These are phyloP conservation scores for Arabidopsis suecica DNA, from an alignment of 345 rosid species.

Conservation along the genomic window DNA sequence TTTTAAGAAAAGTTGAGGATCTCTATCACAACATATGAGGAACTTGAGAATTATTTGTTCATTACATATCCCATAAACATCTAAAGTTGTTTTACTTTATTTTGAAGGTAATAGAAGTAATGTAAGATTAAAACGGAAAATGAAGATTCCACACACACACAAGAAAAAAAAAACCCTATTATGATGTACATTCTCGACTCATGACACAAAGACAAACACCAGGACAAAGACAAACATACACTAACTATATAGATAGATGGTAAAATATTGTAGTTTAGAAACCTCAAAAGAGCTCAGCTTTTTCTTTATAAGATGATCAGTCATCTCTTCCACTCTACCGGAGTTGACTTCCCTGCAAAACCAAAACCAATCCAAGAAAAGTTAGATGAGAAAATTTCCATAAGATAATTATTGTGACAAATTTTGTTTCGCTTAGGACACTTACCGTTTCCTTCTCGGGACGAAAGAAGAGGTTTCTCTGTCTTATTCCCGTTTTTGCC, in stretches of 20 bases:
- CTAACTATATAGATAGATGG: conserved; percentile 38
- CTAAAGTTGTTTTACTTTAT: conserved; percentile 1
- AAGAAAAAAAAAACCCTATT: background rate
- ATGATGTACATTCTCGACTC: conserved; percentile 38
- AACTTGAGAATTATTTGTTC: background rate
- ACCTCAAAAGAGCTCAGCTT: conserved; percentile 8
- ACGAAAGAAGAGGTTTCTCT: conserved; percentile 51
- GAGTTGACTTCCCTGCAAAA: conserved; percentile 64
- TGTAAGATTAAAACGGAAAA: conserved; percentile 17
- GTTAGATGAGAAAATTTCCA: background rate
- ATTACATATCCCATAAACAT: conserved; percentile 8
- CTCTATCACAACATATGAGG: background rate
- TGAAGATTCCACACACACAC: background rate
- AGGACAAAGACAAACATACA: background rate
- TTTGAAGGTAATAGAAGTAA: conserved; percentile 14
- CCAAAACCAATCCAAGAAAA: conserved; percentile 18
- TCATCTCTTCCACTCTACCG: conserved; percentile 77
- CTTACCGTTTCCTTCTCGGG: conserved; percentile 75
- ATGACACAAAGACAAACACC: background rate
- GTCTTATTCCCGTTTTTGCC: conserved; percentile 64
- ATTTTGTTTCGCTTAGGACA: conserved; percentile 7
- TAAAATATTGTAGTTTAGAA: conserved; percentile 15
- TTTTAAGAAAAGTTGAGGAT: background rate
- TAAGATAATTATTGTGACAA: background rate
- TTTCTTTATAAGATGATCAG: conserved; percentile 2